These are phyloP conservation scores for Chlamydomonas sphaeroides DNA, from an alignment of 139 green algal genomes.

Conservation along the genomic window DNA sequence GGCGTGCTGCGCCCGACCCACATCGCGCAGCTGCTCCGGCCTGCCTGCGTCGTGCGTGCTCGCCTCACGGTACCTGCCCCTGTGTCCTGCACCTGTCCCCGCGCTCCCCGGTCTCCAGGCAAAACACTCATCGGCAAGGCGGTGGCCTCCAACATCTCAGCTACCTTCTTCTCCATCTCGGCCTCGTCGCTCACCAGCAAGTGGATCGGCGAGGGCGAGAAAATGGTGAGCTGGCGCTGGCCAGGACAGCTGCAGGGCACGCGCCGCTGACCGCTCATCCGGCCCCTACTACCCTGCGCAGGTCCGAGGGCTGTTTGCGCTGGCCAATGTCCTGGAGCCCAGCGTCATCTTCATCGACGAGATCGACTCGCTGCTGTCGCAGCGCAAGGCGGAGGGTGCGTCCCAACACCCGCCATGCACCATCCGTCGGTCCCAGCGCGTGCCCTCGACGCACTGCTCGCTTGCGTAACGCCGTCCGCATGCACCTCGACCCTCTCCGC, in stretches of 20 bases:
- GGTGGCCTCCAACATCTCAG: conserved; percentile 93
- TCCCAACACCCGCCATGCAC: too few species aligned
- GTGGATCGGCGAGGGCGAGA: conserved; percentile 99
- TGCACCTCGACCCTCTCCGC: neutral
- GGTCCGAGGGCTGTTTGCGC: conserved; percentile 90
- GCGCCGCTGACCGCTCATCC: too few species aligned
- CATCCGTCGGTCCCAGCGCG: too few species aligned
- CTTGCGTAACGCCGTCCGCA: too few species aligned
- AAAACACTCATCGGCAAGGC: conserved; percentile 98
- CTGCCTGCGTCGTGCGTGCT: too few species aligned
- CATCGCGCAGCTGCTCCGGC: conserved; percentile 27
- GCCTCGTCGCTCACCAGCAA: conserved; percentile 96
- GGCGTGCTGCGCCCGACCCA: too few species aligned
- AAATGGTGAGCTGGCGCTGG: conserved; percentile 83
- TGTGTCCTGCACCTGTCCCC: conserved; percentile 65
- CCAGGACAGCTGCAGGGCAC: too few species aligned
- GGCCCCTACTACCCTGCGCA: conserved; percentile 13
- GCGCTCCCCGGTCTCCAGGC: conserved; percentile 58
- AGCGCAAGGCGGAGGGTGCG: conserved; percentile 86
- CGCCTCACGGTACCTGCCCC: too few species aligned
- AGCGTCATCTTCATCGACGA: conserved; percentile 99
- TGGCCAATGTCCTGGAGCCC: conserved; percentile 86
- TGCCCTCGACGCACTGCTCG: too few species aligned
- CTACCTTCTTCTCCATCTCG: conserved; percentile 98
- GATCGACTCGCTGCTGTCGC: conserved; percentile 95